These are phyloP conservation scores for Aspergillus bombycis DNA, from an alignment of 2,329 filamentous ascomycete species.

Conservation along the genomic window DNA sequence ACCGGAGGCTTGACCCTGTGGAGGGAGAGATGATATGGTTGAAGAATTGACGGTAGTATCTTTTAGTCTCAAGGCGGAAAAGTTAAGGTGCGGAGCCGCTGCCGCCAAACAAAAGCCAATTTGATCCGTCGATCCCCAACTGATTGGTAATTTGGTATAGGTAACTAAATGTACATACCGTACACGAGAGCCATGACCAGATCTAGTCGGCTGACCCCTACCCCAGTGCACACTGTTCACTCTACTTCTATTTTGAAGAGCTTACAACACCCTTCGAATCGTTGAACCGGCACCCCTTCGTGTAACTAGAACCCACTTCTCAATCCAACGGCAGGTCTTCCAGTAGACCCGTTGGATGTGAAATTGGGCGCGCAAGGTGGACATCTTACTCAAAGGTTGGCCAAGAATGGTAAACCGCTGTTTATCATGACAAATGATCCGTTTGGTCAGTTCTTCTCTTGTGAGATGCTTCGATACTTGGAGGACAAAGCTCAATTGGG, in stretches of 20 bases:
- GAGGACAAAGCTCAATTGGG: background rate
- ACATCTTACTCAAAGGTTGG: conserved; percentile 12
- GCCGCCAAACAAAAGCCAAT: background rate
- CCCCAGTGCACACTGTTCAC: conserved; percentile 2
- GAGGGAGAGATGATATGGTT: background rate
- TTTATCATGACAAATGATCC: conserved; percentile 23
- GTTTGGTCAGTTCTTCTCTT: background rate
- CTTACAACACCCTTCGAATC: conserved; percentile 25
- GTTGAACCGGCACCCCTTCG: conserved; percentile 30
- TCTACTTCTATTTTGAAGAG: conserved; percentile 15
- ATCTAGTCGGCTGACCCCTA: background rate
- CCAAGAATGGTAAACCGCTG: conserved; percentile 19
- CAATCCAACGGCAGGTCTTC: conserved; percentile 35
- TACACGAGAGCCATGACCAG: background rate
- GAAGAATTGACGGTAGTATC: conserved; percentile 2
- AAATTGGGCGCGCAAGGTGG: conserved; percentile 16
- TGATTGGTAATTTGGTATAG: too few species aligned
- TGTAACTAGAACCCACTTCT: conserved; percentile 29
- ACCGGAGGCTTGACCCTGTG: background rate
- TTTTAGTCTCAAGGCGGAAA: conserved; percentile 1
- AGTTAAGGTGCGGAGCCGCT: conserved; percentile 12
- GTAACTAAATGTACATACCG: too few species aligned
- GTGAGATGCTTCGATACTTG: background rate
- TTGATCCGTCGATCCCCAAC: background rate
- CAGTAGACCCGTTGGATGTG: conserved; percentile 31